Conservation (phyloP, 192 early-diverging fungal genomes). For the Coemansia sp. region DNA sequence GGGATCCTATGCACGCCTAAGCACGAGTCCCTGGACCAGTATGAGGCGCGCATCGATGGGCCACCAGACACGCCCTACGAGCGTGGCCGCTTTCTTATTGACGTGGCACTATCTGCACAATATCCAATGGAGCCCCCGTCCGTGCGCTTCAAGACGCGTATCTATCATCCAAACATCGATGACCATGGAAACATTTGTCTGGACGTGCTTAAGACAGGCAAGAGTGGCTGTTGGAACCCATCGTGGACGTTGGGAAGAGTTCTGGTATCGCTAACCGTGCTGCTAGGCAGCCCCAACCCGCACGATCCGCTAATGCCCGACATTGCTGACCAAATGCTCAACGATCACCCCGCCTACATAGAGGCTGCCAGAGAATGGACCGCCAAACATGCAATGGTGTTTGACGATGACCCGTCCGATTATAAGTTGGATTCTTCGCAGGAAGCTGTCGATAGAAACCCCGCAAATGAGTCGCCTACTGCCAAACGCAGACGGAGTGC, state of each 20-base stretch:
- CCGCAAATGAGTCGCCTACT: background rate
- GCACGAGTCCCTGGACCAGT: constrained; percentile 58
- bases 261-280: constrained; percentile 57
- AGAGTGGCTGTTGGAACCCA: constrained; percentile 68
- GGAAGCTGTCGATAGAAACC: background rate
- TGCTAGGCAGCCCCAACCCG: constrained; percentile 69
- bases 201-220: constrained; percentile 64
- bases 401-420: constrained; percentile 19
- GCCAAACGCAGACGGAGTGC: constrained; percentile 1
- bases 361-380: constrained; percentile 37
- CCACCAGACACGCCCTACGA: constrained; percentile 68
- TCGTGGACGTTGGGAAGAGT: constrained; percentile 64
- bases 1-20: constrained; percentile 65
- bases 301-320: constrained; percentile 74
- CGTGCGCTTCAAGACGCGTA: constrained; percentile 67
- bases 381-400: constrained; percentile 20
- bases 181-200: constrained; percentile 73
- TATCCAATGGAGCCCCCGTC: constrained; percentile 76
- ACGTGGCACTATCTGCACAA: constrained; percentile 49
- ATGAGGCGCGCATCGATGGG: constrained; percentile 63
- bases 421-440: constrained; percentile 13
- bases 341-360: constrained; percentile 20
- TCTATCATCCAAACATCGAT: constrained; percentile 83
- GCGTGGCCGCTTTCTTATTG: constrained; percentile 62
- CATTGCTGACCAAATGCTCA: constrained; percentile 43